Evolutionary conservation across 805 yeast species (phyloP), one percentile per base, ranked within the genome.

Genomic region (Candida corydali): DNA sequence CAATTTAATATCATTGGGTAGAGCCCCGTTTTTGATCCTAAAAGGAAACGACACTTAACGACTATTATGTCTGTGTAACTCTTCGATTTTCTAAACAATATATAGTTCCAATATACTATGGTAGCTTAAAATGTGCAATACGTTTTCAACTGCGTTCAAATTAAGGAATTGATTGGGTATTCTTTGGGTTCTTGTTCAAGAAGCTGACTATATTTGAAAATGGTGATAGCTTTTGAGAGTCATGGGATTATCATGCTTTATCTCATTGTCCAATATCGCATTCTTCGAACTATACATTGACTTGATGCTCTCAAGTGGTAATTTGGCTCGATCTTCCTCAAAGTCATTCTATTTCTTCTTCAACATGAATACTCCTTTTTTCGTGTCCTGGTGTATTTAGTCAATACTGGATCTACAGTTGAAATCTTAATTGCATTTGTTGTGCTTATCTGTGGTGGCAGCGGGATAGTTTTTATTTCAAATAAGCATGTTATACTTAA

Each of bases 11-110:
- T 71, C 55, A 4, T 64, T 69, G 8, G 82, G 61, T 16, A 84
- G 59, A 24, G 61, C 63, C 14, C 61, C 70, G 0, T 80, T 69
- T 4, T 78, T 52, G 24, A 73, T 50, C 10, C 61, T 62, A 20
- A 71, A 70, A 0, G 89, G 87, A 34, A 84, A 76, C 37, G 84
- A 76, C 3, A 82, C 78, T 93, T 93, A 85, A 20, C 86, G 68
- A 4, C 88, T 86, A 50, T 80, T 84, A 48, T 82, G 70, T 33
- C 78, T 75, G 12, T 64, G 63, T 5, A 69, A 45, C 0, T 76
- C 76, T 44, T 80, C 78, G 3, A 59, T 54, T 27, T 65, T 47
- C 1, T 76, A 49, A 11, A 85, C 48, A 4, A 82, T 57, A 1
- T 76, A 75, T 17, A 72, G 47, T 2, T 34, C 19, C 10, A 29